Base-by-base conservation (phyloP, 83 land plant genomes). In the Picea abies region DNA sequence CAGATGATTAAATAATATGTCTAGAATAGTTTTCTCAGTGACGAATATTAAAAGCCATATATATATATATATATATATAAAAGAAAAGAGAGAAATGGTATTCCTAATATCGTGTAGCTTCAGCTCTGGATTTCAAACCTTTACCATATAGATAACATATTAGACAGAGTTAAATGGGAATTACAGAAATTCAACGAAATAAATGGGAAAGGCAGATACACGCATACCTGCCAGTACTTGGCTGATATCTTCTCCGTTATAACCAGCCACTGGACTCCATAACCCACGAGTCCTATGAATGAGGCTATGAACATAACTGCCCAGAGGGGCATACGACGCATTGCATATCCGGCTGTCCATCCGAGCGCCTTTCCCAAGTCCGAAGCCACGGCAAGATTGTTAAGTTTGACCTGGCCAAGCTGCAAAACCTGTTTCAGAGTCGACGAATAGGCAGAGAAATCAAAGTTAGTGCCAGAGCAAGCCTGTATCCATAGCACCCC, bases 401-500 rank as follows among this genome's bases (percentile, higher is more conserved):
- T 95, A 63, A 95, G 92, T 87, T 90, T 83, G 11, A 95, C 56
- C 90, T 95, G 96, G 16, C 86, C 83, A 25, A 92, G 82, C 52
- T 83, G 85, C 68, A 95, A 82, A 8, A 83, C 91, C 22, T 88
- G 20, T 73, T 95, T 95, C 63, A 95, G 85, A 0, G 76, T 19
- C 5, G 87, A 85, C 14, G 97, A 93, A 87, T 91, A 95, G 11
- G 86, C 75, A 7, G 96, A 83, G 85, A 95, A 95, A 64, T 85
- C 90, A 86, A 90, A 91, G 80, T 89, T 87, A 16, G 91, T 93
- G 2, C 94, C 97, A 0, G 93, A 83, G 49, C 92, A 87, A 1
- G 96, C 88, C 67, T 95, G 96, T 14, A 95, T 83, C 97, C 97
- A 95, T 25, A 87, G 82, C 22, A 94, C 79, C 15, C 91, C 92